phyloP scores from a whole-genome alignment of 805 yeast genomes.

The Candida loeiensis region DNA sequence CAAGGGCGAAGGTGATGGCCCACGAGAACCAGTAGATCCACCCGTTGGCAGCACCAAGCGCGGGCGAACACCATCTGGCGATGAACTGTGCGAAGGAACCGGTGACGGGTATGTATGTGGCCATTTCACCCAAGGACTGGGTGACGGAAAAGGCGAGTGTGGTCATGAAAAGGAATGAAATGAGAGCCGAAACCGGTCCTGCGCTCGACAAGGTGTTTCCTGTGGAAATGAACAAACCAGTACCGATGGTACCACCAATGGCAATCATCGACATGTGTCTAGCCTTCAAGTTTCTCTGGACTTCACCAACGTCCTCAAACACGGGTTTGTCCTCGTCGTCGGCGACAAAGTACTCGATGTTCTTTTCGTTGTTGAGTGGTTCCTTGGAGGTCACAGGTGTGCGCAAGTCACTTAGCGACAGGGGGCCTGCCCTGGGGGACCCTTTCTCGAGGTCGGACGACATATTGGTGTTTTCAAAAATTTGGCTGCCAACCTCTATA shows the following conservation, averaged over 20 bases:
- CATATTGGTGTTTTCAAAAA: background rate
- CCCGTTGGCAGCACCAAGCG: slow-evolving; percentile 69
- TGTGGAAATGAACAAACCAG: slow-evolving; percentile 70
- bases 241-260: slow-evolving; percentile 76
- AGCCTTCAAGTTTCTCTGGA: slow-evolving; percentile 57
- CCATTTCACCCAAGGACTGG: slow-evolving; percentile 78
- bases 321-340: slow-evolving; percentile 6
- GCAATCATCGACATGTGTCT: slow-evolving; percentile 76
- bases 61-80: slow-evolving; percentile 65
- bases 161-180: slow-evolving; percentile 65
- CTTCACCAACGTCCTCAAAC: slow-evolving; percentile 28
- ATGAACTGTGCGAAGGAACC: slow-evolving; percentile 69
- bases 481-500: background rate
- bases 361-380: slow-evolving; percentile 13
- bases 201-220: slow-evolving; percentile 51
- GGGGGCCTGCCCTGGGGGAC: slow-evolving; percentile 1
- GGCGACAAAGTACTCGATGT: slow-evolving; percentile 17
- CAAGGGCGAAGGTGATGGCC: slow-evolving; percentile 74
- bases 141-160: slow-evolving; percentile 62
- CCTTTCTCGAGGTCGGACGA: slow-evolving; percentile 1
- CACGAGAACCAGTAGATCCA: slow-evolving; percentile 77
- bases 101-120: slow-evolving; percentile 67
- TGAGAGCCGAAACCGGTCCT: slow-evolving; percentile 68
- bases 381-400: slow-evolving; percentile 7
- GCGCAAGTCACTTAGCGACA: slow-evolving; percentile 1